Conservation (phyloP, 2,329 filamentous ascomycete genomes). For the Paramyrothecium sp. region DNA sequence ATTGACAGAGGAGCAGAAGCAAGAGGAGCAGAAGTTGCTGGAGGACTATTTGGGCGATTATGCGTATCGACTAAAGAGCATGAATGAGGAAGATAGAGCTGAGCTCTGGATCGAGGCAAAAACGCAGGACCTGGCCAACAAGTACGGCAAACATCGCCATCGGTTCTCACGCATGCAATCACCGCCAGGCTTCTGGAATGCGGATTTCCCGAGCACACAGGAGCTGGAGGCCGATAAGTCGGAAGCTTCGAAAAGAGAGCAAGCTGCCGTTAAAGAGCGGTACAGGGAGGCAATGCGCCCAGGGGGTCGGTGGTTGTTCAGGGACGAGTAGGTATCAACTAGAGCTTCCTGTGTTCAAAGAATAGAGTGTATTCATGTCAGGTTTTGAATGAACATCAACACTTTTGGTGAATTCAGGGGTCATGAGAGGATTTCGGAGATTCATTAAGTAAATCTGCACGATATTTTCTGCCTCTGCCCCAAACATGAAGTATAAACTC, state of each 20-base stretch:
- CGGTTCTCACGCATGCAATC: slow-evolving; percentile 68
- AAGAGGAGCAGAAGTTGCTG: slow-evolving; percentile 49
- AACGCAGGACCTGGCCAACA: slow-evolving; percentile 69
- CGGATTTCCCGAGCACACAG: slow-evolving; percentile 87
- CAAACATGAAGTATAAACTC: too few species aligned
- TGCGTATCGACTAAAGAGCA: slow-evolving; percentile 55
- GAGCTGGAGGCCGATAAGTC: slow-evolving; percentile 66
- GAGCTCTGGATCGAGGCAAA: slow-evolving; percentile 74
- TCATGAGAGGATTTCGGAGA: too few species aligned
- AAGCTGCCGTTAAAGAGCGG: slow-evolving; percentile 66
- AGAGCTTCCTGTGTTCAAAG: not conserved
- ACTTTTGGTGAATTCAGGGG: too few species aligned
- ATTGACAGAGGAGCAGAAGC: slow-evolving; percentile 29
- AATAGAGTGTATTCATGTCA: not conserved
- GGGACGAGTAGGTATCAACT: slow-evolving; percentile 61
- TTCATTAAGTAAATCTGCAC: too few species aligned
- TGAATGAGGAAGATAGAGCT: slow-evolving; percentile 60
- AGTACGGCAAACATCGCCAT: slow-evolving; percentile 75
- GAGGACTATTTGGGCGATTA: slow-evolving; percentile 58
- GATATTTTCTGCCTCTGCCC: too few species aligned
- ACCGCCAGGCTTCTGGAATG: slow-evolving; percentile 87
- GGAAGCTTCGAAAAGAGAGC: slow-evolving; percentile 63
- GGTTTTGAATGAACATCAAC: too few species aligned
- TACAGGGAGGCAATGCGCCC: slow-evolving; percentile 79
- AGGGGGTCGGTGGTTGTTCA: slow-evolving; percentile 76